phyloP scores from a whole-genome alignment of 2,329 filamentous ascomycete genomes.

The Ophiostoma triangulosporum region DNA sequence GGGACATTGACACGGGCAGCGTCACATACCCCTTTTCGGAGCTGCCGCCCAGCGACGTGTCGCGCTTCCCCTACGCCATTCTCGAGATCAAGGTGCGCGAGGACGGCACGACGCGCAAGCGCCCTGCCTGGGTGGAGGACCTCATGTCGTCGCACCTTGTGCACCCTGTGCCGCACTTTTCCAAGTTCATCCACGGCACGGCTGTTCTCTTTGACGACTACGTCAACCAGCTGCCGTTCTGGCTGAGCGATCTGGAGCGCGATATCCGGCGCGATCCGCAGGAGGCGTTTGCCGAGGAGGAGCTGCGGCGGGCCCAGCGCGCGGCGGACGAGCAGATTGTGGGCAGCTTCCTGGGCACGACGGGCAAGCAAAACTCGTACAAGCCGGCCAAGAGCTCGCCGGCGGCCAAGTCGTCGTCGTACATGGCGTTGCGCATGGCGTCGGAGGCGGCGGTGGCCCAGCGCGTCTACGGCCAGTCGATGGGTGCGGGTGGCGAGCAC shows the following conservation, averaged over 20 bases:
- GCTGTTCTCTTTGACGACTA: slow-evolving; percentile 88
- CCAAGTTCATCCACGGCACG: slow-evolving; percentile 91
- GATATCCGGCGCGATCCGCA: slow-evolving; percentile 92
- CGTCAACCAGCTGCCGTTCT: slow-evolving; percentile 92
- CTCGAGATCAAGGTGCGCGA: slow-evolving; percentile 85
- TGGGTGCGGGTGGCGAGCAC: background rate
- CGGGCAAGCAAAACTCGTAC: slow-evolving; percentile 32
- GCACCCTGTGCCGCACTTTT: slow-evolving; percentile 79
- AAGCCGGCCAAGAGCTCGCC: slow-evolving; percentile 53
- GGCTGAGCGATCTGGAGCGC: slow-evolving; percentile 79
- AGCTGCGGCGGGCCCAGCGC: slow-evolving; percentile 65
- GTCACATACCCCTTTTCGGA: slow-evolving; percentile 80
- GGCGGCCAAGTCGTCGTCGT: slow-evolving; percentile 43
- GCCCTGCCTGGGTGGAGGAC: slow-evolving; percentile 77
- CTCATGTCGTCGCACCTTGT: slow-evolving; percentile 87
- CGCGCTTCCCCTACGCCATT: slow-evolving; percentile 77
- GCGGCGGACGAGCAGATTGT: slow-evolving; percentile 82
- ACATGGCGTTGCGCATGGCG: slow-evolving; percentile 40
- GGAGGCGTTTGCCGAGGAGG: slow-evolving; percentile 79
- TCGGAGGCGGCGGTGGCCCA: slow-evolving; percentile 12
- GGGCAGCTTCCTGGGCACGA: slow-evolving; percentile 66
- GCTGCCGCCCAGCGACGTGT: slow-evolving; percentile 83
- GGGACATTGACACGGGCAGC: slow-evolving; percentile 69
- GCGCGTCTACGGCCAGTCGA: slow-evolving; percentile 1
- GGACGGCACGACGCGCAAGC: slow-evolving; percentile 42